These are phyloP conservation scores for Haematococcus sp. DNA, from an alignment of 139 green algal species.

Conservation along the genomic window DNA sequence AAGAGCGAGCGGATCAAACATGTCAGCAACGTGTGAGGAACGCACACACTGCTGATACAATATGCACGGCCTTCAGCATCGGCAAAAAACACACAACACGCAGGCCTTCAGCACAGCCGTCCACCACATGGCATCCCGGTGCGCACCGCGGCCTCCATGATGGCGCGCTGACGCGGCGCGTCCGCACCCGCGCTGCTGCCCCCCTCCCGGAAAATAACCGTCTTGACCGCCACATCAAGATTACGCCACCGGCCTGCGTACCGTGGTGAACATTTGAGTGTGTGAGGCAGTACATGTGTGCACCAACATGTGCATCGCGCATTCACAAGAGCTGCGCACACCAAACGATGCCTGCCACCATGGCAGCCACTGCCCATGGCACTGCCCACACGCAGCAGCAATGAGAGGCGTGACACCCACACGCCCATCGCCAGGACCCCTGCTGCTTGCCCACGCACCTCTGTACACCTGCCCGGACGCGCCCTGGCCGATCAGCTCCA, in stretches of 20 bases:
- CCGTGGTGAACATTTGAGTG: neutral
- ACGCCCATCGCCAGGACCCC: neutral
- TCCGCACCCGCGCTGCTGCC: neutral
- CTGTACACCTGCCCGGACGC: slow-evolving; percentile 7
- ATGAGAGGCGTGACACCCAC: neutral
- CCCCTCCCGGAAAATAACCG: neutral
- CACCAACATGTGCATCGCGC: no score
- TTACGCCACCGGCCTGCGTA: slow-evolving; percentile 5
- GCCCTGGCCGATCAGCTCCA: slow-evolving; percentile 8
- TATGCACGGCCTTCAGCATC: no score
- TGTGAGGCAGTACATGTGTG: neutral
- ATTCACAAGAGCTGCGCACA: no score
- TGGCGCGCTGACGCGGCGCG: neutral
- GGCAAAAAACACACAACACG: no score
- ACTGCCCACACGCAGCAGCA: neutral
- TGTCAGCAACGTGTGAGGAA: no score
- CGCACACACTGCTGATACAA: no score
- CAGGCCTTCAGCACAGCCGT: no score
- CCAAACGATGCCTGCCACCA: no score
- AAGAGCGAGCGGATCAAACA: no score
- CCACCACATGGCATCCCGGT: no score
- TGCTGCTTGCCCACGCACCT: neutral
- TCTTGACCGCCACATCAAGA: slow-evolving; percentile 8
- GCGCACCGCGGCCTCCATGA: slow-evolving; percentile 10
- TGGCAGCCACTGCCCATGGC: no score